Conservation (phyloP, 2,329 filamentous ascomycete genomes). For the Sporothrix dimorphospora region DNA sequence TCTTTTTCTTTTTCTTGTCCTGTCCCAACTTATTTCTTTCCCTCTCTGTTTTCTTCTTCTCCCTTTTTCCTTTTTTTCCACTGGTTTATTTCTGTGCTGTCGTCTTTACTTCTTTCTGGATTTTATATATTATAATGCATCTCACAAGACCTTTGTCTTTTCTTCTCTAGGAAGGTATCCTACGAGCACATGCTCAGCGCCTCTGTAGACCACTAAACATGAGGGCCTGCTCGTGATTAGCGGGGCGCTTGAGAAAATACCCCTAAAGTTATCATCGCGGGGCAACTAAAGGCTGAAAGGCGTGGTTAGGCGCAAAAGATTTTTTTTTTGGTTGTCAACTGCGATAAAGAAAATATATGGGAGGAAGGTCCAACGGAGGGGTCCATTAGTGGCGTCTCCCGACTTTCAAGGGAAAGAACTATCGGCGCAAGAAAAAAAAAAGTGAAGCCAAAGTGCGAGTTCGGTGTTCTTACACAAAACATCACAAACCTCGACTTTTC, state of each 20-base stretch:
- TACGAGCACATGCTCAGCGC: too few species aligned
- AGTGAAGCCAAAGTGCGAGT: background rate
- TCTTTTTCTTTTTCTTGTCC: too few species aligned
- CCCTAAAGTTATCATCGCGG: background rate
- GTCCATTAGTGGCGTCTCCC: constrained; percentile 14
- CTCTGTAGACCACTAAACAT: background rate
- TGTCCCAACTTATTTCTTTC: too few species aligned
- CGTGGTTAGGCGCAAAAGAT: constrained; percentile 12
- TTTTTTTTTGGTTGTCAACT: background rate
- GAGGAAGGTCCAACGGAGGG: constrained; percentile 14
- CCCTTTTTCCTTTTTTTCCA: too few species aligned
- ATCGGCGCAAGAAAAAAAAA: constrained; percentile 1
- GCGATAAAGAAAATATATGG: background rate
- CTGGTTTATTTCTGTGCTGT: background rate
- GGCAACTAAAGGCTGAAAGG: constrained; percentile 9
- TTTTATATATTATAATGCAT: too few species aligned
- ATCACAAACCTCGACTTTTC: too few species aligned
- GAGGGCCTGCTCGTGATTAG: background rate
- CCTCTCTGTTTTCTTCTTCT: too few species aligned
- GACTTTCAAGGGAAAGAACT: background rate
- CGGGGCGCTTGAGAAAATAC: background rate
- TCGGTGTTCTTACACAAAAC: background rate
- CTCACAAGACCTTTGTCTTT: background rate
- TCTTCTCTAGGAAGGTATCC: too few species aligned
- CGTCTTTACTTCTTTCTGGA: too few species aligned